Evolutionary conservation across 345 rosid genomes (phyloP).

Genomic region (Eucalyptus camaldulensis): DNA sequence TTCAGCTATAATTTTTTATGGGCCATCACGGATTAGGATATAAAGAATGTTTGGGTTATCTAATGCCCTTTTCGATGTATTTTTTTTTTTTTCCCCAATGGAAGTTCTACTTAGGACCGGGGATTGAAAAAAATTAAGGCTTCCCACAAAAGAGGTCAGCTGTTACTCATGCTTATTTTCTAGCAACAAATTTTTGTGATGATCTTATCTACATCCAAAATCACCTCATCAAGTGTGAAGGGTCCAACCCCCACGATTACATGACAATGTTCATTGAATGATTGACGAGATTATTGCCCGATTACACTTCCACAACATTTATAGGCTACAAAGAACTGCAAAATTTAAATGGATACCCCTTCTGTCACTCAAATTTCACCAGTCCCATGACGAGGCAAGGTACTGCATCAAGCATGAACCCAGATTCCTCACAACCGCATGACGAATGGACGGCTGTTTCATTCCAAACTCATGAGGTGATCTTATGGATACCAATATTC

Average conservation of each 20-base stretch:
- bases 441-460: neutral
- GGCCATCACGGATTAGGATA: neutral
- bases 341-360: neutral
- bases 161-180: neutral
- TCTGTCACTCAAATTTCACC: neutral
- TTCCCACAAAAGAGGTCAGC: neutral
- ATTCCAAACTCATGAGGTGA: neutral
- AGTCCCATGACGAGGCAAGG: neutral
- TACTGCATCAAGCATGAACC: neutral
- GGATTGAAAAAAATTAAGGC: neutral
- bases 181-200: neutral
- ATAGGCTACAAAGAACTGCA: neutral
- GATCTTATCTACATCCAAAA: neutral
- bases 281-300: neutral
- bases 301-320: neutral
- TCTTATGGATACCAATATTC: conserved; percentile 71
- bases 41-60: neutral
- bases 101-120: neutral
- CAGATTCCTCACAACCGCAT: neutral
- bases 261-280: neutral
- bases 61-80: neutral
- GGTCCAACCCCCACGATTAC: neutral
- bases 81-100: neutral
- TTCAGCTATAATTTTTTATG: neutral
- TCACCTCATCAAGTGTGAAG: neutral